Evolutionary conservation across 2,329 filamentous ascomycete species (phyloP), one percentile per base, ranked within the genome.

Genomic region (Didymosphaeria variabile): DNA sequence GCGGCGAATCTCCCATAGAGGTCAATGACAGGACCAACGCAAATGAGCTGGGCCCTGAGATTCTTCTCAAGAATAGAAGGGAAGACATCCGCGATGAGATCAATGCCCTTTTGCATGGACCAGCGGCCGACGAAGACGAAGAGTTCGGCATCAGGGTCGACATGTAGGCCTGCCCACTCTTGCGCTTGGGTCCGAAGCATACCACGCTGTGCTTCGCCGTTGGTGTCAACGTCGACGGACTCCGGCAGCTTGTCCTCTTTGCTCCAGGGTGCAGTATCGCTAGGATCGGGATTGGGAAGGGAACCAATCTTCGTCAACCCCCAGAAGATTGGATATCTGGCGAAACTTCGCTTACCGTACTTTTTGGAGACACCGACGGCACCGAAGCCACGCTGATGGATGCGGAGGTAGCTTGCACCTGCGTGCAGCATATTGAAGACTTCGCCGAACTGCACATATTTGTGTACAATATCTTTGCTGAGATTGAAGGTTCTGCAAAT

Each of bases 271-370:
- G 83, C 87, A 21, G 86, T 87, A 73, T 90, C 88, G 1, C 86
- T 86, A 4, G 88, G 88, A 72, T 90, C 88, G 0, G 88, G 88
- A 67, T 90, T 90, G 1, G 88, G 88, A 36, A 90, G 78, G 29
- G 66, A 64, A 19, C 87, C 87, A 57, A 90, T 85, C 71, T 85
- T 85, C 67, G 85, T 85, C 57, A 90, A 75, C 58, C 87, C 86
- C 88, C 88, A 90, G 77, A 91, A 90, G 61, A 90, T 90, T 2
- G 88, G 88, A 71, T 90, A 90, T 47, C 88, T 82, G 51, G 87
- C 87, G 72, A 86, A 88, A 2, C 87, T 88, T 19, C 88, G 85
- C 70, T 88, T 88, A 17, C 88, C 88, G 65, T 90, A 90, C 73
- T 90, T 90, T 67, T 87, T 88, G 1, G 86, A 89, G 1, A 90